Evolutionary conservation across 225 moss, liverwort and hornwort species (phyloP).

Genomic region (Ulota crispa): DNA sequence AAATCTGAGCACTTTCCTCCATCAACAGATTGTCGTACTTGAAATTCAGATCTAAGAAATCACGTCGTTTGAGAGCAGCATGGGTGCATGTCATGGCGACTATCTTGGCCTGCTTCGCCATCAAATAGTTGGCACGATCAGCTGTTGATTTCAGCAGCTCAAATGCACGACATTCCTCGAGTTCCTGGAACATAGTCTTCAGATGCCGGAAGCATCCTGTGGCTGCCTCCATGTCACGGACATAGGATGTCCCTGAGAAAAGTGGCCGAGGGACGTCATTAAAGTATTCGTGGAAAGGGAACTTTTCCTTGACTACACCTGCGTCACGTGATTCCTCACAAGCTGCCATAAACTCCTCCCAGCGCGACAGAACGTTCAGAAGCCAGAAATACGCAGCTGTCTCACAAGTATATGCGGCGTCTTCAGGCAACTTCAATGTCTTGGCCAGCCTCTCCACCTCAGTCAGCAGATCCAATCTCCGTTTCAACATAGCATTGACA

Average conservation of each 20-base stretch:
- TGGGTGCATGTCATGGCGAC: slow-evolving; percentile 99
- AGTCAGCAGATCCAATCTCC: slow-evolving; percentile 83
- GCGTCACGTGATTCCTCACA: slow-evolving; percentile 71
- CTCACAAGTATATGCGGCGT: slow-evolving; percentile 97
- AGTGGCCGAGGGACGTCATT: slow-evolving; percentile 73
- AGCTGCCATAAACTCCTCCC: slow-evolving; percentile 94
- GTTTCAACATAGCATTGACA: slow-evolving; percentile 96
- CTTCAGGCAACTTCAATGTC: slow-evolving; percentile 89
- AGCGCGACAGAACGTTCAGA: slow-evolving; percentile 91
- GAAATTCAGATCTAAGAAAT: slow-evolving; percentile 86
- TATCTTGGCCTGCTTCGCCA: slow-evolving; percentile 99
- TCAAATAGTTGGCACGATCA: slow-evolving; percentile 97
- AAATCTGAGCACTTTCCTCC: slow-evolving; percentile 99
- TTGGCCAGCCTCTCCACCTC: slow-evolving; percentile 91
- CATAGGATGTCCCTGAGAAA: slow-evolving; percentile 75
- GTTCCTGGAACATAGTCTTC: slow-evolving; percentile 98
- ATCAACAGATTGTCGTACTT: slow-evolving; percentile 98
- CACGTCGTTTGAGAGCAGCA: slow-evolving; percentile 94
- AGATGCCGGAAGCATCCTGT: slow-evolving; percentile 96
- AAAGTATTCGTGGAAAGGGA: slow-evolving; percentile 93
- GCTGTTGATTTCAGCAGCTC: slow-evolving; percentile 95
- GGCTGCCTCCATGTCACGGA: slow-evolving; percentile 82
- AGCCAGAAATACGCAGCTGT: slow-evolving; percentile 99
- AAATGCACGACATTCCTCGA: slow-evolving; percentile 98
- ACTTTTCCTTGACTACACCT: slow-evolving; percentile 75